Percentiles rank a stretch among this genome's conserved stretches.
Conservation (phyloP, 495 filamentous ascomycete species). For the Chaetomium fimeti region DNA sequence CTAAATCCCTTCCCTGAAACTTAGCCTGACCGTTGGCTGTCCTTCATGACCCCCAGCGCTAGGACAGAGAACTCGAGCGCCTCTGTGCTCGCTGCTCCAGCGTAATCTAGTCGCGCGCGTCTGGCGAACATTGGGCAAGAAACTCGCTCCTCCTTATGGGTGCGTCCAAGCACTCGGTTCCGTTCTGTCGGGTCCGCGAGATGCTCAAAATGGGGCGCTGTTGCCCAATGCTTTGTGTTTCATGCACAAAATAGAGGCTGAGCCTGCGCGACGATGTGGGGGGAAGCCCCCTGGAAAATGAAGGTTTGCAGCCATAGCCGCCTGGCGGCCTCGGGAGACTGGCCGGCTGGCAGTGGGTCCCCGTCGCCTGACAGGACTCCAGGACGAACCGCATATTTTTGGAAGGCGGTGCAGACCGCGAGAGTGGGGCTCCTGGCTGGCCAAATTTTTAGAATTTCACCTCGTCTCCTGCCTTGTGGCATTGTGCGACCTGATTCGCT, state of each 20-base stretch:
- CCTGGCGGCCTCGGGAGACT: slow-evolving; percentile 26
- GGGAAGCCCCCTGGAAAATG: slow-evolving; percentile 3
- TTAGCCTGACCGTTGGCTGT: background rate
- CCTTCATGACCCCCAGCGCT: background rate
- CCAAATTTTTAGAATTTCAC: slow-evolving; percentile 19
- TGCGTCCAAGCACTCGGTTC: slow-evolving; percentile 1
- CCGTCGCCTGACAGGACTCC: background rate
- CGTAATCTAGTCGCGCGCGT: slow-evolving; percentile 9
- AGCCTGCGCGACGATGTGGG: background rate
- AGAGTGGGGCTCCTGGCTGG: background rate
- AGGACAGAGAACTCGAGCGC: background rate
- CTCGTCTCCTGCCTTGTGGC: slow-evolving; percentile 24
- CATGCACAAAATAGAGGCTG: slow-evolving; percentile 14
- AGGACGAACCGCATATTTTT: background rate
- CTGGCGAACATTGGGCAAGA: background rate
- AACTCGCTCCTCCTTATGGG: background rate
- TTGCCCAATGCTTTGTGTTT: slow-evolving; percentile 1
- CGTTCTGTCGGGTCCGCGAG: slow-evolving; percentile 12
- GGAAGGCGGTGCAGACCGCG: slow-evolving; percentile 16
- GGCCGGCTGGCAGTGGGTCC: slow-evolving; percentile 17
- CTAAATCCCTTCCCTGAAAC: background rate
- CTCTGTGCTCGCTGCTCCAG: background rate
- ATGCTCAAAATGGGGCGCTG: background rate
- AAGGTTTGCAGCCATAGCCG: slow-evolving; percentile 26
- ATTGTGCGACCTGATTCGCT: slow-evolving; percentile 22